Percentiles rank a stretch among this genome's conserved stretches.
These are phyloP conservation scores for Laetiporus sulphureus DNA, from an alignment of 1,284 basidiomycete species.

Conservation along the genomic window DNA sequence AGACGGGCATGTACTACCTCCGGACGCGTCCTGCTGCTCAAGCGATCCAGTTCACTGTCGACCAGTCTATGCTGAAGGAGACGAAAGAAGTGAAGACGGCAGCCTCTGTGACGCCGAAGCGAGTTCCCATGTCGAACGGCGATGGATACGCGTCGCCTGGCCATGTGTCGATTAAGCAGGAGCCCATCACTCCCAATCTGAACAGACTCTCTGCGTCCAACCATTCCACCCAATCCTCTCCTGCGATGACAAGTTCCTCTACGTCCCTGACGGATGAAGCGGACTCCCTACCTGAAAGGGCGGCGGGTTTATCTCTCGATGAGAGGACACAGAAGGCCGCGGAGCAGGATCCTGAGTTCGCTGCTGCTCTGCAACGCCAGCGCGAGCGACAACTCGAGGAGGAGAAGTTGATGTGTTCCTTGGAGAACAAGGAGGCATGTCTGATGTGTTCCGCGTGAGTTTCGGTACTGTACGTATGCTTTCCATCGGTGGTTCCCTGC, in stretches of 20 bases:
- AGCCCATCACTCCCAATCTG: slow-evolving; percentile 8
- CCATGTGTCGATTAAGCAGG: slow-evolving; percentile 15
- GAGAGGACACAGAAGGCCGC: slow-evolving; percentile 47
- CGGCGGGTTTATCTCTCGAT: slow-evolving; percentile 24
- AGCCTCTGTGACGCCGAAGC: slow-evolving; percentile 18
- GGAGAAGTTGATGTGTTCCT: slow-evolving; percentile 73
- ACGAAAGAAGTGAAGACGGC: slow-evolving; percentile 50
- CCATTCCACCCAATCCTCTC: slow-evolving; percentile 12
- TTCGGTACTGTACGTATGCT: too few species aligned
- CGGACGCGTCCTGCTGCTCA: slow-evolving; percentile 92
- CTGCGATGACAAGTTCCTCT: slow-evolving; percentile 10
- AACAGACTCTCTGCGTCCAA: slow-evolving; percentile 1
- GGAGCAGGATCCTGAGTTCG: slow-evolving; percentile 72
- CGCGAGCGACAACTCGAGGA: slow-evolving; percentile 75
- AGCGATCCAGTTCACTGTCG: slow-evolving; percentile 98
- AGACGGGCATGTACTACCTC: slow-evolving; percentile 98
- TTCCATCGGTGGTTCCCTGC: too few species aligned
- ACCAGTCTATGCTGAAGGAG: slow-evolving; percentile 72
- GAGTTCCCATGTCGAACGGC: slow-evolving; percentile 9
- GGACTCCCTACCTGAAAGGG: slow-evolving; percentile 10
- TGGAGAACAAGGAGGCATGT: slow-evolving; percentile 88
- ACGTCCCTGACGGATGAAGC: slow-evolving; percentile 10
- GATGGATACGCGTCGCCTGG: neutral
- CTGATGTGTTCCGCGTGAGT: slow-evolving; percentile 82
- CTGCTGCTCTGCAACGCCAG: slow-evolving; percentile 71